phyloP scores from a whole-genome alignment of 2,329 filamentous ascomycete species.

The Coniochaeta hoffmannii region DNA sequence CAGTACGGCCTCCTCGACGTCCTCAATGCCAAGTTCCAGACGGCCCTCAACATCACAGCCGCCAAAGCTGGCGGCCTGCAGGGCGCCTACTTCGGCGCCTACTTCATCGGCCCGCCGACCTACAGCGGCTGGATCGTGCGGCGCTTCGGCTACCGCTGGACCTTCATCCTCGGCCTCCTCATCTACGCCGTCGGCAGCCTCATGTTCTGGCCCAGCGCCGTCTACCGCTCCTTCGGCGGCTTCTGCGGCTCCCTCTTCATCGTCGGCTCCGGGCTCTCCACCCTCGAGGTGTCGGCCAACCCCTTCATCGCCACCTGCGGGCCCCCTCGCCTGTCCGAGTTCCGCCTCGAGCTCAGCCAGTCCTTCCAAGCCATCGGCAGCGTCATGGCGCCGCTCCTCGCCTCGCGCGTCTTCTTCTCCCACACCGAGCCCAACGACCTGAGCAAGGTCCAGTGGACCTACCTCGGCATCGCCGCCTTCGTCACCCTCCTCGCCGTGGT shows the following conservation, averaged over 20 bases:
- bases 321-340: conserved; percentile 60
- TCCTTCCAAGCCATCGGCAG: conserved; percentile 68
- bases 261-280: conserved; percentile 62
- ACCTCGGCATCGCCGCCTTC: conserved; percentile 62
- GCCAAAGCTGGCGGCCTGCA: conserved; percentile 13
- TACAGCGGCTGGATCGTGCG: conserved; percentile 56
- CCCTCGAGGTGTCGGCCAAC: conserved; percentile 69
- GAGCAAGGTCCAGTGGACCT: conserved; percentile 65
- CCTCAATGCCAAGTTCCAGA: conserved; percentile 26
- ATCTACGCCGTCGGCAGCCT: conserved; percentile 54
- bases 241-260: conserved; percentile 66
- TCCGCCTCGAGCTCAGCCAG: conserved; percentile 68
- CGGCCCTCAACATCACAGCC: conserved; percentile 12
- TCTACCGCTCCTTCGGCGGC: conserved; percentile 59
- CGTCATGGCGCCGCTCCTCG: conserved; percentile 63
- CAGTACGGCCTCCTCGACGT: conserved; percentile 36
- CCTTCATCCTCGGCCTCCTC: conserved; percentile 56
- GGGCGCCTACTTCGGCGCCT: conserved; percentile 25
- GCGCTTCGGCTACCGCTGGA: conserved; percentile 53
- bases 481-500: conserved; percentile 56
- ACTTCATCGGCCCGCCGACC: conserved; percentile 60
- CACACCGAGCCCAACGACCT: conserved; percentile 47
- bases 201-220: conserved; percentile 45
- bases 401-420: conserved; percentile 63
- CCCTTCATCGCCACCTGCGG: conserved; percentile 52